Evolutionary conservation across 164 flowering plant species (phyloP).

Genomic region (Piper betle): DNA sequence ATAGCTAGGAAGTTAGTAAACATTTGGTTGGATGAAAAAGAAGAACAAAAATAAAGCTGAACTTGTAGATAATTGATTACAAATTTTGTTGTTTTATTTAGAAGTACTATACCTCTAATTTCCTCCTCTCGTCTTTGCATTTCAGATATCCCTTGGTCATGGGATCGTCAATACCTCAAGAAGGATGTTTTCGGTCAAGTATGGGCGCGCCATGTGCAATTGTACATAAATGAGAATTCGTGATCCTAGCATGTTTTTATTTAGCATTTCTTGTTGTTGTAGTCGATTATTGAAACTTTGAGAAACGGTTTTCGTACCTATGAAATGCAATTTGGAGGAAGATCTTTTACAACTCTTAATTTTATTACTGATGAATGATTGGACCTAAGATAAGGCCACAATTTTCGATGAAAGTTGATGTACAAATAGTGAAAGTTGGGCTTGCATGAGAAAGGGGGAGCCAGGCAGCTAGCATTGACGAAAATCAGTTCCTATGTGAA

Average conservation of each 20-base stretch:
- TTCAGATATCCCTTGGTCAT: slow-evolving; percentile 96
- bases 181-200: slow-evolving; percentile 84
- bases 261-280: neutral
- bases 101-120: neutral
- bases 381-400: neutral
- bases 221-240: slow-evolving; percentile 21
- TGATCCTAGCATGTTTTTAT: slow-evolving; percentile 1
- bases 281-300: neutral
- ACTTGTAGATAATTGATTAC: neutral
- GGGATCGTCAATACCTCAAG: slow-evolving; percentile 70
- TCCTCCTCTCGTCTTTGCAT: neutral
- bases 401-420: too few relatives aligned
- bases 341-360: neutral
- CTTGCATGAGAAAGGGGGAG: too few relatives aligned
- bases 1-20: neutral
- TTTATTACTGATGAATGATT: neutral
- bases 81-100: neutral
- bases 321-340: neutral
- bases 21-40: neutral
- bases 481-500: too few relatives aligned
- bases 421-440: too few relatives aligned
- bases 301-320: neutral
- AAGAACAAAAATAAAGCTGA: neutral
- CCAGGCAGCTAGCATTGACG: too few relatives aligned
- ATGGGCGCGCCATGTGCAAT: slow-evolving; percentile 60